These are phyloP conservation scores for Kockiozyma suomiensis DNA, from an alignment of 805 yeast species.

Conservation along the genomic window DNA sequence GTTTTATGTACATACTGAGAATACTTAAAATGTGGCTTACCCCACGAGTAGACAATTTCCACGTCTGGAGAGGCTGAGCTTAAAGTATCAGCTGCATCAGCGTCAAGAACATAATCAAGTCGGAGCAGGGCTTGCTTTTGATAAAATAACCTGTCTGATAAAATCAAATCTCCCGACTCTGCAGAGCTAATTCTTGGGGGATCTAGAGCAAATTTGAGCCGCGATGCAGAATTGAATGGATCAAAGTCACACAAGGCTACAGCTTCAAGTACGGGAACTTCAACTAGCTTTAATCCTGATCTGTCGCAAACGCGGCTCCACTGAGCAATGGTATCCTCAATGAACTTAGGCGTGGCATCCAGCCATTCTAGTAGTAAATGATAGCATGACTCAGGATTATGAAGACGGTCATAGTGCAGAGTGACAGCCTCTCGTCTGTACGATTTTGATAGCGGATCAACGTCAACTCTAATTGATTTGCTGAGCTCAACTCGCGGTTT, in stretches of 20 bases:
- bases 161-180: slow-evolving; percentile 18
- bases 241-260: slow-evolving; percentile 73
- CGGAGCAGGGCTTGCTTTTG: slow-evolving; percentile 71
- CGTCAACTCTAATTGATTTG: slow-evolving; percentile 65
- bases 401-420: slow-evolving; percentile 88
- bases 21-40: slow-evolving; percentile 74
- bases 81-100: slow-evolving; percentile 58
- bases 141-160: slow-evolving; percentile 60
- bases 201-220: slow-evolving; percentile 62
- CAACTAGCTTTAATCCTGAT: slow-evolving; percentile 79
- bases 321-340: slow-evolving; percentile 73
- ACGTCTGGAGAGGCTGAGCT: slow-evolving; percentile 46
- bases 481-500: slow-evolving; percentile 57
- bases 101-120: slow-evolving; percentile 79
- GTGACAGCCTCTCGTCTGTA: slow-evolving; percentile 75
- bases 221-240: slow-evolving; percentile 87
- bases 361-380: slow-evolving; percentile 93
- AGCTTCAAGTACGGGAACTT: slow-evolving; percentile 88
- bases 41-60: slow-evolving; percentile 88
- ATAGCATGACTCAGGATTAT: slow-evolving; percentile 92
- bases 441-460: slow-evolving; percentile 73
- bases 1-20: slow-evolving; percentile 89
- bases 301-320: slow-evolving; percentile 85
- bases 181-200: slow-evolving; percentile 52
- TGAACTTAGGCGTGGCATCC: slow-evolving; percentile 79